Percentiles rank a stretch among this genome's conserved stretches.
phyloP scores from a whole-genome alignment of 2,329 filamentous ascomycete species.

The Metarhizium guizhouense region DNA sequence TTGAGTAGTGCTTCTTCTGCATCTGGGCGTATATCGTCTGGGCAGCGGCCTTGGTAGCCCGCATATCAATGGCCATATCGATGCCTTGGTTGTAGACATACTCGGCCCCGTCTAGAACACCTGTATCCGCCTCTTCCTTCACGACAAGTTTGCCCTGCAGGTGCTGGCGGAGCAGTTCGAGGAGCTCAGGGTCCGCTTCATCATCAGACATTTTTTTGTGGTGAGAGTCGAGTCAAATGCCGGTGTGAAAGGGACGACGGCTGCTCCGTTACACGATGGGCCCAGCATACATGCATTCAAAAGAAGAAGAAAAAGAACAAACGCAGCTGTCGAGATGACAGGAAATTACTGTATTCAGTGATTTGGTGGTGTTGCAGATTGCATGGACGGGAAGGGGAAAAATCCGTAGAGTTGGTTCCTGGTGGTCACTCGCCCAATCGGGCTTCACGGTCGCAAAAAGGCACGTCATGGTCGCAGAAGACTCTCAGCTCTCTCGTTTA shows the following conservation, averaged over 20 bases:
- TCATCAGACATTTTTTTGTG: constrained; percentile 70
- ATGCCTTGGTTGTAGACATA: constrained; percentile 88
- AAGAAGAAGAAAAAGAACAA: neutral
- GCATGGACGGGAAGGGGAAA: neutral
- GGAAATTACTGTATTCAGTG: neutral
- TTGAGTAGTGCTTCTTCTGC: constrained; percentile 75
- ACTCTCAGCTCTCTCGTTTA: neutral
- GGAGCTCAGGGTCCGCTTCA: constrained; percentile 79
- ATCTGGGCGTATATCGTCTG: constrained; percentile 71
- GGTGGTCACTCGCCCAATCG: neutral
- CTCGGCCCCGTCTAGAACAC: constrained; percentile 73
- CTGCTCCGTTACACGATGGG: neutral
- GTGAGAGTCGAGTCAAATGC: neutral
- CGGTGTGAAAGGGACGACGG: neutral
- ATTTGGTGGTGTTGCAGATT: no score
- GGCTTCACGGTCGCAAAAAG: neutral
- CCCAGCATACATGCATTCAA: neutral
- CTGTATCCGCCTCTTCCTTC: constrained; percentile 60
- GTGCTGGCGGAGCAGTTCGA: constrained; percentile 77
- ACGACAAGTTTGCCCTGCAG: constrained; percentile 51
- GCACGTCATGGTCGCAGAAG: neutral
- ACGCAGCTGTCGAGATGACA: neutral
- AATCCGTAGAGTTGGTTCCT: neutral
- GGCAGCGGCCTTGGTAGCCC: constrained; percentile 73
- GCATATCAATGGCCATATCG: constrained; percentile 82